Percentiles rank a stretch among this genome's conserved stretches.
Conservation (phyloP, 768 basidiomycete species). For the Leucocoprinus leucothites region DNA sequence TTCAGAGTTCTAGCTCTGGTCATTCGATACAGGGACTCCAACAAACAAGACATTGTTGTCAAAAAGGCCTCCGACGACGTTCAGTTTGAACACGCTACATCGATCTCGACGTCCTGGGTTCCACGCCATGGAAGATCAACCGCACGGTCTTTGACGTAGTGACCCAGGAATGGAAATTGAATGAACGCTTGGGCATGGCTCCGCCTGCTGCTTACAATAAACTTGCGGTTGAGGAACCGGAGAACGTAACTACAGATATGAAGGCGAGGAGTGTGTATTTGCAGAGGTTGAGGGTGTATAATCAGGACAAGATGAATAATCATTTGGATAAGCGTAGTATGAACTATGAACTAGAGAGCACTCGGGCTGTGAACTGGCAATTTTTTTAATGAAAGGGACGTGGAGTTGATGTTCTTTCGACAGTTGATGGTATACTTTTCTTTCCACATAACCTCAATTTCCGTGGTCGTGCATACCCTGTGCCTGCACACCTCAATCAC, state of each 20-base stretch:
- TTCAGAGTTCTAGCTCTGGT: conserved; percentile 20
- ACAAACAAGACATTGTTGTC: conserved; percentile 42
- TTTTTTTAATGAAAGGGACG: background rate
- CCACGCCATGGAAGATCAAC: conserved; percentile 34
- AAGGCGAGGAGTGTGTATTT: too few relatives aligned
- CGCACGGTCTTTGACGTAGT: conserved; percentile 67
- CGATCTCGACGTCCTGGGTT: conserved; percentile 84
- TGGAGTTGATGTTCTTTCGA: background rate
- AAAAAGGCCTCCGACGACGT: conserved; percentile 83
- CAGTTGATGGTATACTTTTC: conserved; percentile 89
- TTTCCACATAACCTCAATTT: conserved; percentile 97
- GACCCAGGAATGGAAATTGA: conserved; percentile 82
- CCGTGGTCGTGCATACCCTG: conserved; percentile 94
- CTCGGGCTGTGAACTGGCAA: conserved; percentile 77
- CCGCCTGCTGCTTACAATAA: conserved; percentile 69
- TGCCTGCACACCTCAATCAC: conserved; percentile 93
- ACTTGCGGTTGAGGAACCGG: conserved; percentile 59
- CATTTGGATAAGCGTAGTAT: too few relatives aligned
- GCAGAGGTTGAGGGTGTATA: too few relatives aligned
- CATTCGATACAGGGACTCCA: conserved; percentile 88
- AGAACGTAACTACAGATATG: conserved; percentile 43
- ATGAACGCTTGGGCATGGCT: conserved; percentile 77
- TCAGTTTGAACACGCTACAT: conserved; percentile 65
- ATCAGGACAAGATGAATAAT: too few relatives aligned
- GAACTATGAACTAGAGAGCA: conserved; percentile 97